Evolutionary conservation across 345 rosid species (phyloP).

Genomic region (Cardiospermum halicacabum): DNA sequence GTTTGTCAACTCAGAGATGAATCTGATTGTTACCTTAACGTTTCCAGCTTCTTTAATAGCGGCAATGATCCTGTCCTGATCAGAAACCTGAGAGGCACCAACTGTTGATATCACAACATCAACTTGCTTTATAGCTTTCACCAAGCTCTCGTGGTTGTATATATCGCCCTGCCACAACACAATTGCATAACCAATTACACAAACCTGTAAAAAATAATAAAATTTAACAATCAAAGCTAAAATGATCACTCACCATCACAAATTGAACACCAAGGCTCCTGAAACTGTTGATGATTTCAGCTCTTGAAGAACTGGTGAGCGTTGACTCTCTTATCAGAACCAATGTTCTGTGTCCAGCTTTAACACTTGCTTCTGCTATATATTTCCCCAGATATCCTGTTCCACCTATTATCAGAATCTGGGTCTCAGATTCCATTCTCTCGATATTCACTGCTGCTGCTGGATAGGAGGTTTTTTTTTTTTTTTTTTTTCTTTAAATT

Average conservation of each 20-base stretch:
- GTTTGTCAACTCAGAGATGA: no score
- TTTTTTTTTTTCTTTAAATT: no score
- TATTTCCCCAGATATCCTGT: slow-evolving; percentile 13
- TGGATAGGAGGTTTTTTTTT: no score
- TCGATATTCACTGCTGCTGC: no score
- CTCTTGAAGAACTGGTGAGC: slow-evolving; percentile 2
- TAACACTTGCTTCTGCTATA: slow-evolving; percentile 14
- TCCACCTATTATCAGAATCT: slow-evolving; percentile 21
- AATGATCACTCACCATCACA: background rate
- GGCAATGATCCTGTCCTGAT: slow-evolving; percentile 44
- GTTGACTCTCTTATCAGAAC: slow-evolving; percentile 15
- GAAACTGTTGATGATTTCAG: slow-evolving; percentile 1
- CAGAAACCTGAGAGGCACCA: slow-evolving; percentile 26
- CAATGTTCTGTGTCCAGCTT: slow-evolving; percentile 17
- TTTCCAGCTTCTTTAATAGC: slow-evolving; percentile 70
- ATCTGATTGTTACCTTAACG: slow-evolving; percentile 23
- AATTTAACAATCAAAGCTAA: no score
- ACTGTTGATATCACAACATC: slow-evolving; percentile 54
- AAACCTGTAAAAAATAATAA: background rate
- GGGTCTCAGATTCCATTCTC: slow-evolving; percentile 5
- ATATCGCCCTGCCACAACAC: slow-evolving; percentile 65
- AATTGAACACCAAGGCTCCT: slow-evolving; percentile 13
- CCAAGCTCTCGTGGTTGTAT: slow-evolving; percentile 40
- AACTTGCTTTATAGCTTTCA: slow-evolving; percentile 49
- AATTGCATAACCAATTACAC: no score